Conservation (phyloP, 345 rosid genomes). For the Lumnitzera racemosa region DNA sequence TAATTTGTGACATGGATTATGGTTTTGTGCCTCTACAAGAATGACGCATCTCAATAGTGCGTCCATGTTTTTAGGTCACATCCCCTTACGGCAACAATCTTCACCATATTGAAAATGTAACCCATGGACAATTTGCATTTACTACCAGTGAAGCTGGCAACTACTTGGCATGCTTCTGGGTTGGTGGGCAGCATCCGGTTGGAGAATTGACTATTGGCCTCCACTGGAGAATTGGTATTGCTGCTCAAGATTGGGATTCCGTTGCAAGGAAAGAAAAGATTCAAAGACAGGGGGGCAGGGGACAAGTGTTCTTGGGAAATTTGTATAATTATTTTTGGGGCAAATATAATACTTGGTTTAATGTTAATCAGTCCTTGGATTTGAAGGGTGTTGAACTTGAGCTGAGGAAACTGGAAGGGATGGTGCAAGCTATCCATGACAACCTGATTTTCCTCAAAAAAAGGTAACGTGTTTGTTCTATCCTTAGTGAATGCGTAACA, state of each 20-base stretch:
- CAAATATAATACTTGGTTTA: background rate
- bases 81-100: slow-evolving; percentile 77
- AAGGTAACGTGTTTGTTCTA: slow-evolving; percentile 28
- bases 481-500: background rate
- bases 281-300: slow-evolving; percentile 14
- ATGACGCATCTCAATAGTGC: no score
- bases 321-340: background rate
- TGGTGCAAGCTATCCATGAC: slow-evolving; percentile 51
- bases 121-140: slow-evolving; percentile 65
- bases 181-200: slow-evolving; percentile 26
- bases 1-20: background rate
- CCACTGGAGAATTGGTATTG: slow-evolving; percentile 87
- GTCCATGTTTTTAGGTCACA: slow-evolving; percentile 42
- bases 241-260: slow-evolving; percentile 94
- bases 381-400: slow-evolving; percentile 82
- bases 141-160: slow-evolving; percentile 64
- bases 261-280: slow-evolving; percentile 88
- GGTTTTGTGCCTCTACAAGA: background rate
- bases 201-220: slow-evolving; percentile 46
- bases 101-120: slow-evolving; percentile 51
- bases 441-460: slow-evolving; percentile 49
- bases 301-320: slow-evolving; percentile 13
- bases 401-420: slow-evolving; percentile 63
- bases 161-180: slow-evolving; percentile 75
- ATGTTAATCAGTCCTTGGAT: background rate